Conservation (phyloP, 2,329 filamentous ascomycete species). For the Colletotrichum tropicale region DNA sequence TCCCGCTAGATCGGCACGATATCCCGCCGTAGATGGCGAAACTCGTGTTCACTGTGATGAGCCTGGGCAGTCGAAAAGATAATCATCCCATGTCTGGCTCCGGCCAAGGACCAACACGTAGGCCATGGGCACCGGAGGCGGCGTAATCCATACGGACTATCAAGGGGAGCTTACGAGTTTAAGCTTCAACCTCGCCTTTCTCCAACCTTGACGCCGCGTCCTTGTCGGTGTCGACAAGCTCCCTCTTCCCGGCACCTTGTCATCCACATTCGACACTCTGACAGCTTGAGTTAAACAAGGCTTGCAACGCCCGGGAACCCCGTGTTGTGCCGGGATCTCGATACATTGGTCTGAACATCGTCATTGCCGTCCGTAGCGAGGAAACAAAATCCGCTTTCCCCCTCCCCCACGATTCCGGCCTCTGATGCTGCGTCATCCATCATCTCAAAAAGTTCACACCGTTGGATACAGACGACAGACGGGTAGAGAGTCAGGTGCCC, state of each 20-base stretch:
- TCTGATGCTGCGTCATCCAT: not conserved
- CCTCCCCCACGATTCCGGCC: not conserved
- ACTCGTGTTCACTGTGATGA: not conserved
- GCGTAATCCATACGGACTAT: not conserved
- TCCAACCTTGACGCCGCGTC: not conserved
- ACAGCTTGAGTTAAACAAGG: not conserved
- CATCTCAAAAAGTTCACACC: not conserved
- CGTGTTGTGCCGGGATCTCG: not conserved
- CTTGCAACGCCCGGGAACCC: not conserved
- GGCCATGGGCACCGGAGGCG: not conserved
- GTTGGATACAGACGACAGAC: not conserved
- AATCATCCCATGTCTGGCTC: not conserved
- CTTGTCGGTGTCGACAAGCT: not conserved
- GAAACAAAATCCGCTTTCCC: not conserved
- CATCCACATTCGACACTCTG: not conserved
- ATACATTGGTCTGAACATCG: not conserved
- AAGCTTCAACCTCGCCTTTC: not conserved
- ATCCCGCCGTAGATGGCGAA: not conserved
- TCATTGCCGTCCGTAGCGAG: not conserved
- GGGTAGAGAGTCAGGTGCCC: not conserved
- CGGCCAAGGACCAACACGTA: not conserved
- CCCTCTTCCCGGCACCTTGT: not conserved
- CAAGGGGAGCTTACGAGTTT: not conserved
- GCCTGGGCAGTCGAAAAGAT: not conserved
- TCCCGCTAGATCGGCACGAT: not conserved